A percentile compares a stretch with the other conserved stretches of the same genome.
Evolutionary conservation across 1,139 yeast genomes (phyloP).

Genomic region (Yamadazyma trypodendri): DNA sequence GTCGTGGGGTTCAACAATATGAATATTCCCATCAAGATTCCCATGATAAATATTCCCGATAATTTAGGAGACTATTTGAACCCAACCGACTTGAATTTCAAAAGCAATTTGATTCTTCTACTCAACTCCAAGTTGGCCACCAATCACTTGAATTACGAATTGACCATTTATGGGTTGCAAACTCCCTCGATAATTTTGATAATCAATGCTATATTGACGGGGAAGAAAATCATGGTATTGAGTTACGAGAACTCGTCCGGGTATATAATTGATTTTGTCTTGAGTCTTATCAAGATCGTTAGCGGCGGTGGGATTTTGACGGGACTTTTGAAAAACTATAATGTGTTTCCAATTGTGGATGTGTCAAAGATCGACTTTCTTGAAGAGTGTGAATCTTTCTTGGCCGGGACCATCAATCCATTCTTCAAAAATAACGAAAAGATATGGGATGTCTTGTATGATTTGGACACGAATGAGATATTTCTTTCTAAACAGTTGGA

Average conservation of each 20-base stretch:
- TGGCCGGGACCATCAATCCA: conserved; percentile 70
- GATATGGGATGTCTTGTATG: conserved; percentile 60
- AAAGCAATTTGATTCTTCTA: conserved; percentile 40
- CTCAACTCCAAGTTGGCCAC: conserved; percentile 35
- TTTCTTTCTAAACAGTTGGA: conserved; percentile 29
- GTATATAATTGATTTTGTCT: conserved; percentile 53
- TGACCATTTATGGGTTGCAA: conserved; percentile 53
- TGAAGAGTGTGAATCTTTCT: conserved; percentile 51
- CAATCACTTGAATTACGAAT: conserved; percentile 31
- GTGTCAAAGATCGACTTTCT: conserved; percentile 59
- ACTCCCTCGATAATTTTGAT: conserved; percentile 60
- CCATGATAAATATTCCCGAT: conserved; percentile 44
- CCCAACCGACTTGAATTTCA: conserved; percentile 46
- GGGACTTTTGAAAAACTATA: conserved; percentile 46
- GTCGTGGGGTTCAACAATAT: conserved; percentile 35
- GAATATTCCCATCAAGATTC: conserved; percentile 46
- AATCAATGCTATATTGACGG: conserved; percentile 58
- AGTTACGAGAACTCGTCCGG: conserved; percentile 58
- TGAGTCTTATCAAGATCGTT: conserved; percentile 52
- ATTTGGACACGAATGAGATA: conserved; percentile 49
- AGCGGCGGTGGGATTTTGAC: conserved; percentile 60
- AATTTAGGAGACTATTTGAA: conserved; percentile 46
- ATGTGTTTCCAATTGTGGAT: conserved; percentile 62
- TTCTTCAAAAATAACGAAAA: conserved; percentile 59
- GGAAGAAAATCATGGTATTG: conserved; percentile 52